Evolutionary conservation across 805 yeast genomes (phyloP).

Genomic region (Henningerozyma blattae): DNA sequence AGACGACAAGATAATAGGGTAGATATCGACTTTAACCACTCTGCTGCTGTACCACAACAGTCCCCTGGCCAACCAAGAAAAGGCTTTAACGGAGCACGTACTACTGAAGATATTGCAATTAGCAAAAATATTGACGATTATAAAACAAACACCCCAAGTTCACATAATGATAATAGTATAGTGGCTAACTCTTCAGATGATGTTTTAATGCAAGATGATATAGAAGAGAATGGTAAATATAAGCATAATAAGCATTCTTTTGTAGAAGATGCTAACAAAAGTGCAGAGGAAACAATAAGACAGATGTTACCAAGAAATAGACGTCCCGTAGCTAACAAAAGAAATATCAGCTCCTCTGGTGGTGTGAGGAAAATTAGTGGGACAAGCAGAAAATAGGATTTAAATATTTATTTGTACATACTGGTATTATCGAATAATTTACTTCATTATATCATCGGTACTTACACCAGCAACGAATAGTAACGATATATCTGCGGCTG

Average conservation of each 20-base stretch:
- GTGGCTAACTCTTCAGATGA: background rate
- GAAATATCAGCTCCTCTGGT: conserved; percentile 21
- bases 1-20: conserved; percentile 9
- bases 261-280: conserved; percentile 19
- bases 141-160: background rate
- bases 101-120: conserved; percentile 24
- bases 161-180: background rate
- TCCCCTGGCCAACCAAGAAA: conserved; percentile 98
- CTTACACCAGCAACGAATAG: too few relatives aligned
- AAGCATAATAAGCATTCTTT: conserved; percentile 11
- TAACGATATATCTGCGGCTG: too few relatives aligned
- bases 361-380: conserved; percentile 26
- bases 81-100: conserved; percentile 22
- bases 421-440: too few relatives aligned
- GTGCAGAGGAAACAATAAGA: conserved; percentile 14
- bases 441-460: too few relatives aligned
- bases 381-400: conserved; percentile 17
- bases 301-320: conserved; percentile 22
- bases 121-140: conserved; percentile 1
- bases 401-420: too few relatives aligned
- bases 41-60: conserved; percentile 58
- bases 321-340: conserved; percentile 21
- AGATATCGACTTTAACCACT: conserved; percentile 9
- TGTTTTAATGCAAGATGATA: conserved; percentile 7
- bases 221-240: conserved; percentile 16